These are phyloP conservation scores for Neurospora pannonica DNA, from an alignment of 495 filamentous ascomycete genomes.

Conservation along the genomic window DNA sequence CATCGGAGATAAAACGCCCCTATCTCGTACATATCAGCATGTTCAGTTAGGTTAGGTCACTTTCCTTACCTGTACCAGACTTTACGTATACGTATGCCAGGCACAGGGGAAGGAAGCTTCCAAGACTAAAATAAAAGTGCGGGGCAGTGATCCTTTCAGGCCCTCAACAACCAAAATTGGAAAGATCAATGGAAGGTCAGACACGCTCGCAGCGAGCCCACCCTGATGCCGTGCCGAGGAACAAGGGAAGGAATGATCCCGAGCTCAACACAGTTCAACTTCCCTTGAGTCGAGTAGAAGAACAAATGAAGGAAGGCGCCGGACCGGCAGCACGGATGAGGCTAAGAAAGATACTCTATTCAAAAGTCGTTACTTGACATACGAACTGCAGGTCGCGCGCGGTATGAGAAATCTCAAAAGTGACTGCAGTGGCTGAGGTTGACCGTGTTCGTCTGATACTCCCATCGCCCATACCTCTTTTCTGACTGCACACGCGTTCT, in stretches of 20 bases:
- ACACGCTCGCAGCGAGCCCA: neutral
- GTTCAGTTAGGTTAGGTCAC: neutral
- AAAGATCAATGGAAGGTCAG: neutral
- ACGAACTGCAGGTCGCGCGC: neutral
- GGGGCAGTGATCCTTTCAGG: neutral
- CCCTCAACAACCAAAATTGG: neutral
- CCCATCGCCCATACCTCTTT: neutral
- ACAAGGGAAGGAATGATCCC: neutral
- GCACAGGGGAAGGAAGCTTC: neutral
- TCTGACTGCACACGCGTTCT: neutral
- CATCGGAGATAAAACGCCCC: neutral
- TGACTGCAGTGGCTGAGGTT: neutral
- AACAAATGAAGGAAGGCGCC: neutral
- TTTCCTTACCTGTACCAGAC: neutral
- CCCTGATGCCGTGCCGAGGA: neutral
- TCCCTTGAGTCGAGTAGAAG: neutral
- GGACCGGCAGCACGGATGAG: neutral
- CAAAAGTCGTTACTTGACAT: neutral
- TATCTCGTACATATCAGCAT: neutral
- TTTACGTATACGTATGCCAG: neutral
- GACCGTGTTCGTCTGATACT: neutral
- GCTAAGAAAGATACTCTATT: neutral
- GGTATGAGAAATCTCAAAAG: neutral
- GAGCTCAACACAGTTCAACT: neutral
- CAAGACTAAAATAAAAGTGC: neutral